These are phyloP conservation scores for Adansonia grandidieri DNA, from an alignment of 441 rosid genomes.

Conservation along the genomic window DNA sequence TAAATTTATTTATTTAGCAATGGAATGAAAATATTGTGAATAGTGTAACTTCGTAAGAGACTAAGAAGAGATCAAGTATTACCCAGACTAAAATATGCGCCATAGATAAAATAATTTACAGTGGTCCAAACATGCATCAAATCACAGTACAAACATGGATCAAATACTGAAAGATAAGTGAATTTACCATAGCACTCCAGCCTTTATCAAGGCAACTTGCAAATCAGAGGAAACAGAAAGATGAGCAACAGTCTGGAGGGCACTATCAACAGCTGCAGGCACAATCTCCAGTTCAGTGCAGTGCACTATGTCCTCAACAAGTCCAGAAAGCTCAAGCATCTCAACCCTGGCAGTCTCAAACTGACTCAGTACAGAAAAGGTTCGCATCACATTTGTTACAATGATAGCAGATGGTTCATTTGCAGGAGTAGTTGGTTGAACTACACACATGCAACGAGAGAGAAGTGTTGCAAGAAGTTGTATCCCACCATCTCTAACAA, in stretches of 20 bases:
- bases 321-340: slow-evolving; percentile 73
- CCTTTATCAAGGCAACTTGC: slow-evolving; percentile 83
- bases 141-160: background rate
- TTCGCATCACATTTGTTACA: slow-evolving; percentile 91
- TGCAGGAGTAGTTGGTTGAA: slow-evolving; percentile 96
- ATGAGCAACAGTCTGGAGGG: slow-evolving; percentile 83
- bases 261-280: slow-evolving; percentile 94
- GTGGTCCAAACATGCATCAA: slow-evolving; percentile 22
- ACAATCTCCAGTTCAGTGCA: slow-evolving; percentile 95
- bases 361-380: slow-evolving; percentile 86
- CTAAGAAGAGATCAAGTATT: slow-evolving; percentile 10
- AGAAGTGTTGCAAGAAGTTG: slow-evolving; percentile 91
- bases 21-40: slow-evolving; percentile 12
- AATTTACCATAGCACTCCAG: slow-evolving; percentile 95
- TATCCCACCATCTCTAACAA: slow-evolving; percentile 97
- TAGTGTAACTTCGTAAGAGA: slow-evolving; percentile 11
- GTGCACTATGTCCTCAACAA: slow-evolving; percentile 95
- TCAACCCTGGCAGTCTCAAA: slow-evolving; percentile 91
- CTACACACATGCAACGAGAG: slow-evolving; percentile 94
- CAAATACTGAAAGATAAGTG: slow-evolving; percentile 3
- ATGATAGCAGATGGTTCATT: slow-evolving; percentile 91
- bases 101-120: background rate
- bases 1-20: background rate
- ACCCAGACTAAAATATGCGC: background rate
- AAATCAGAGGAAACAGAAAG: slow-evolving; percentile 84